Evolutionary conservation across 768 basidiomycete genomes (phyloP).

Genomic region (Gyrodon lividus): DNA sequence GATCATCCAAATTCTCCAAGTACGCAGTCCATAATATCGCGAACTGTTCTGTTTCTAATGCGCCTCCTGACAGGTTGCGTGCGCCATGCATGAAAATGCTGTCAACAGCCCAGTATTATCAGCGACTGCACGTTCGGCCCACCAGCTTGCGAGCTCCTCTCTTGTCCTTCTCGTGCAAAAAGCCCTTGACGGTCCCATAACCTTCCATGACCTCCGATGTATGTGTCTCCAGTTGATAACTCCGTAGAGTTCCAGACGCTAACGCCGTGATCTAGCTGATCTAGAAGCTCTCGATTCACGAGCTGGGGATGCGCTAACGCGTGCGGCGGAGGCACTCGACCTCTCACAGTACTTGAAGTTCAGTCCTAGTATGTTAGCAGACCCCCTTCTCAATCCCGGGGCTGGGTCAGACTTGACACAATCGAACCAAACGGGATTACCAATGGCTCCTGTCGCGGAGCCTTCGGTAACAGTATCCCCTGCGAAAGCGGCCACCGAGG

Average conservation of each 20-base stretch:
- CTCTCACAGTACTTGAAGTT: slow-evolving; percentile 2
- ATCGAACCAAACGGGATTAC: neutral
- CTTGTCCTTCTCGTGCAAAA: slow-evolving; percentile 9
- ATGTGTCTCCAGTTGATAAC: slow-evolving; percentile 1
- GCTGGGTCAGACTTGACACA: neutral
- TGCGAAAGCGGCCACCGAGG: neutral
- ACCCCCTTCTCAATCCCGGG: neutral
- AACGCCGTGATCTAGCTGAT: slow-evolving; percentile 7
- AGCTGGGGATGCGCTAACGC: slow-evolving; percentile 2
- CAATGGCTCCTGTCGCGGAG: neutral
- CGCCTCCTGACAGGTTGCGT: slow-evolving; percentile 13
- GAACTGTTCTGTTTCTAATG: neutral
- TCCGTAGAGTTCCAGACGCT: neutral
- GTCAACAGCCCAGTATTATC: slow-evolving; percentile 14
- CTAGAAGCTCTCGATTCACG: neutral
- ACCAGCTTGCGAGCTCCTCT: slow-evolving; percentile 8
- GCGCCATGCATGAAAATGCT: slow-evolving; percentile 25
- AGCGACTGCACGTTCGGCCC: neutral
- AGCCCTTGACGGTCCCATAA: neutral
- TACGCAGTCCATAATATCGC: neutral
- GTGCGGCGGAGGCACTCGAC: slow-evolving; percentile 3
- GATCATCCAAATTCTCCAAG: slow-evolving; percentile 21
- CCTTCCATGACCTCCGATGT: slow-evolving; percentile 6
- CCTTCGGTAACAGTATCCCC: neutral
- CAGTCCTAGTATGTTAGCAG: neutral